Base-by-base conservation (phyloP, 768 basidiomycete species). In the Leucosporidium creatinivorum region DNA sequence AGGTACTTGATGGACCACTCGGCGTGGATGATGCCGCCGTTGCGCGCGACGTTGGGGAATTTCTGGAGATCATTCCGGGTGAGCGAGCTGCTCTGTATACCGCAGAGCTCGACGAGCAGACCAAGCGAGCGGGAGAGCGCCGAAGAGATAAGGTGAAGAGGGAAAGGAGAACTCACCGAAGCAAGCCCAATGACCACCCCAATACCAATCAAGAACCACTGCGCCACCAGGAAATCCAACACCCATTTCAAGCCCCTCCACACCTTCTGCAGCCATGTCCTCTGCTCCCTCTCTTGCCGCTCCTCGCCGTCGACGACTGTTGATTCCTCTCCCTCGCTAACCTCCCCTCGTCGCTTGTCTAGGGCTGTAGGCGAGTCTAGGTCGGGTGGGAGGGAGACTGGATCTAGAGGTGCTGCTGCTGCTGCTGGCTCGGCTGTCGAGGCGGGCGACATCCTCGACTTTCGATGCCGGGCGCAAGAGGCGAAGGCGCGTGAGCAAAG, bases 21-120 rank as follows among this genome's bases (percentile, higher is more conserved):
- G 25, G 75, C 70, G 36, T 64, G 26, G 19, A 78, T 66, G 6
- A 73, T 58, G 4, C 77, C 77, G 19, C 74, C 74, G 2, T 64
- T 67, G 8, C 76, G 73, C 0, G 74, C 76, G 25, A 77, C 76
- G 36, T 73, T 74, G 1, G 77, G 77, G 49, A 77, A 77, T 39
- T 69, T 69, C 26, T 72, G 68, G 8, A 9, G 39, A 15, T 7
- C 12, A 72, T 72, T 1, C 73, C 66, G 31, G 33, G 10, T 33
- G 5, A 33, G 33, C 33, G 33, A 33, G 33, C 33, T 33, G 4
- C 33, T 33, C 33, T 74, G 62, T 52, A 70, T 72, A 30, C 2
- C 12, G 18, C 3, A 10, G 33, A 58, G 62, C 62, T n/a, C 44
- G 51, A n/a, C 25, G 13, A 3, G 58, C 58, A 17, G 56, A 50